Conservation (phyloP, 2,329 filamentous ascomycete species). For the Sporothrix phasma region DNA sequence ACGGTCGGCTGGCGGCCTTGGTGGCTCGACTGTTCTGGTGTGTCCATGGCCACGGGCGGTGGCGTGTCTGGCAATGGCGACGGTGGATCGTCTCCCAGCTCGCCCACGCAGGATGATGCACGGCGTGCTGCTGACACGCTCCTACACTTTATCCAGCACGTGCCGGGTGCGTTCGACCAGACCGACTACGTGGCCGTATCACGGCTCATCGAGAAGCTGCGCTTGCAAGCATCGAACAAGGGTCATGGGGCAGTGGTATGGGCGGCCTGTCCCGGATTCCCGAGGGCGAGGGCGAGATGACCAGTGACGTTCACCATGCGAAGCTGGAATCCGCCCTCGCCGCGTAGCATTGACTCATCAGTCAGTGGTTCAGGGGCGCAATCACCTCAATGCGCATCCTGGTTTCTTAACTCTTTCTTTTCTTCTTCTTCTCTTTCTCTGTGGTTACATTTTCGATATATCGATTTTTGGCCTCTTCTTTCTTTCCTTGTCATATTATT, state of each 20-base stretch:
- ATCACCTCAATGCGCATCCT: background rate
- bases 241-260: slow-evolving; percentile 26
- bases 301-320: slow-evolving; percentile 27
- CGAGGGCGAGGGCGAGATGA: slow-evolving; percentile 46
- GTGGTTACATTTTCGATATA: too few relatives aligned
- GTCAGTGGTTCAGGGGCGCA: background rate
- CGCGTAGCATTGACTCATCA: slow-evolving; percentile 17
- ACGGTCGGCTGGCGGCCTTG: slow-evolving; percentile 20
- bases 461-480: slow-evolving; percentile 16
- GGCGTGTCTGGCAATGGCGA: background rate
- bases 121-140: slow-evolving; percentile 71
- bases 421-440: slow-evolving; percentile 9
- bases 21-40: slow-evolving; percentile 11
- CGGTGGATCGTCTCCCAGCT: slow-evolving; percentile 42
- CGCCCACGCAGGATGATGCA: slow-evolving; percentile 77
- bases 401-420: slow-evolving; percentile 9
- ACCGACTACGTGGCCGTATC: slow-evolving; percentile 68
- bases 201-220: slow-evolving; percentile 77
- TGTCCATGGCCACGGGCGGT: background rate
- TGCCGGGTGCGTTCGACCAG: slow-evolving; percentile 57
- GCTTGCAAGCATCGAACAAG: slow-evolving; percentile 41
- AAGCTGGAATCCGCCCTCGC: slow-evolving; percentile 30
- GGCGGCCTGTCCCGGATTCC: slow-evolving; percentile 46
- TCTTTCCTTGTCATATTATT: slow-evolving; percentile 10
- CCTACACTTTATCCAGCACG: slow-evolving; percentile 68